A percentile compares a stretch with the other conserved stretches of the same genome.
Conservation (phyloP, 2,329 filamentous ascomycete genomes). For the Apiospora aurea region DNA sequence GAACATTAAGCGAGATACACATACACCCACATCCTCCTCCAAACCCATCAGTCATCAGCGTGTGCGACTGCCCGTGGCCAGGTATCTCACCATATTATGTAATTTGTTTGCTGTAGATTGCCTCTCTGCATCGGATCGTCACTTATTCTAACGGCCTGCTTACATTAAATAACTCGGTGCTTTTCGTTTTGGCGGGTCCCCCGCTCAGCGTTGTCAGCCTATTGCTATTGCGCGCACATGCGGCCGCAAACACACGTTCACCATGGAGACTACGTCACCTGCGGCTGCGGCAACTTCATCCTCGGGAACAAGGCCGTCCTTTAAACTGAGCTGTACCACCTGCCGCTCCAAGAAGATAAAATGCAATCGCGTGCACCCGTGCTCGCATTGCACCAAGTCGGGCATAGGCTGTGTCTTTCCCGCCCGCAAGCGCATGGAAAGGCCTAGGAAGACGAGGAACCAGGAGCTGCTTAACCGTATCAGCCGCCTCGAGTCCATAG, state of each 20-base stretch:
- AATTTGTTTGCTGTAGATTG: background rate
- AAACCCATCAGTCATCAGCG: background rate
- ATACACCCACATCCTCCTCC: background rate
- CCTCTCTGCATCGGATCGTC: background rate
- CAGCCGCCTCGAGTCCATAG: slow-evolving; percentile 53
- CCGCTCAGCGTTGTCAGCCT: background rate
- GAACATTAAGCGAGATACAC: background rate
- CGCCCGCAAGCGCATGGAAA: slow-evolving; percentile 51
- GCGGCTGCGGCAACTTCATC: background rate
- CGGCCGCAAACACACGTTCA: background rate
- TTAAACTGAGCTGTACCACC: slow-evolving; percentile 59
- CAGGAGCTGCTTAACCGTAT: slow-evolving; percentile 53
- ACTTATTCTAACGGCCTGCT: background rate
- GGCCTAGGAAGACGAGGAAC: slow-evolving; percentile 50
- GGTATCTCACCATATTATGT: background rate
- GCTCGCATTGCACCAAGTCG: slow-evolving; percentile 58
- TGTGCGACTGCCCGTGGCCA: background rate
- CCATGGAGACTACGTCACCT: slow-evolving; percentile 12
- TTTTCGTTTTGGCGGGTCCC: background rate
- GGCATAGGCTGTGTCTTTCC: slow-evolving; percentile 56
- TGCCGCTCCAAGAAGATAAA: slow-evolving; percentile 70
- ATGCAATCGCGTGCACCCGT: slow-evolving; percentile 64
- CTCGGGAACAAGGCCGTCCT: slow-evolving; percentile 1
- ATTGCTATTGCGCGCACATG: slow-evolving; percentile 2
- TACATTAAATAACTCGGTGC: background rate